Percentiles rank a stretch among this genome's conserved stretches.
phyloP scores from a whole-genome alignment of 805 yeast species.

The Metschnikowia lachancei region DNA sequence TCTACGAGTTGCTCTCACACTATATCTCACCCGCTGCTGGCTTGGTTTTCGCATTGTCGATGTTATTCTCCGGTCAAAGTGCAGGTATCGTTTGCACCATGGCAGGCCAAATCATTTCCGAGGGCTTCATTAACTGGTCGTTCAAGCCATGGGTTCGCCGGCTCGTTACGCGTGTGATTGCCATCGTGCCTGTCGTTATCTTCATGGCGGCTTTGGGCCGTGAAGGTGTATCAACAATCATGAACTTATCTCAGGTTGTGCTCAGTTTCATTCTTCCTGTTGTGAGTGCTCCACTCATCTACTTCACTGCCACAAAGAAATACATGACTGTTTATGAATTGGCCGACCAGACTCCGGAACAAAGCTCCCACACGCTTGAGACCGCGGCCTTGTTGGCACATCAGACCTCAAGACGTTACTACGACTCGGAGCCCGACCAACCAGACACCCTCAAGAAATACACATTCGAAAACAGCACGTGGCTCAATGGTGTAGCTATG shows the following conservation, averaged over 20 bases:
- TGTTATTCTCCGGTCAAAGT: constrained; percentile 47
- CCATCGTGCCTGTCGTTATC: constrained; percentile 41
- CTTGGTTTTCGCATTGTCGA: constrained; percentile 42
- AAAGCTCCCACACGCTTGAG: constrained; percentile 3
- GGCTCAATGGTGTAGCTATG: constrained; percentile 33
- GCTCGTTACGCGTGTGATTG: constrained; percentile 39
- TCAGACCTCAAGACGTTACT: constrained; percentile 8
- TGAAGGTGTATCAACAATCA: constrained; percentile 44
- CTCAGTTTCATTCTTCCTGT: constrained; percentile 44
- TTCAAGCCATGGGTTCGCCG: constrained; percentile 44
- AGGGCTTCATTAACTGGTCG: constrained; percentile 47
- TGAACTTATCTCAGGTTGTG: constrained; percentile 46
- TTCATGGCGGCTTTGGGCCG: constrained; percentile 40
- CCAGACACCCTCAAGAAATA: constrained; percentile 19
- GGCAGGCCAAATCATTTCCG: constrained; percentile 48
- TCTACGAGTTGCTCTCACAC: constrained; percentile 42
- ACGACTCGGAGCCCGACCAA: constrained; percentile 6
- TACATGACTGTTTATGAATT: constrained; percentile 39
- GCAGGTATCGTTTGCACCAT: constrained; percentile 49
- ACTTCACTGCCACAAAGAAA: constrained; percentile 40
- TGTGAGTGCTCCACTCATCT: constrained; percentile 46
- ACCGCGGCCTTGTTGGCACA: constrained; percentile 11
- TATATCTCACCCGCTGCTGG: constrained; percentile 48
- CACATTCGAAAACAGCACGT: constrained; percentile 40
- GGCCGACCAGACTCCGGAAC: constrained; percentile 6